A percentile compares a stretch with the other conserved stretches of the same genome.
Conservation (phyloP, 2,329 filamentous ascomycete genomes). For the Onygenales sp. region DNA sequence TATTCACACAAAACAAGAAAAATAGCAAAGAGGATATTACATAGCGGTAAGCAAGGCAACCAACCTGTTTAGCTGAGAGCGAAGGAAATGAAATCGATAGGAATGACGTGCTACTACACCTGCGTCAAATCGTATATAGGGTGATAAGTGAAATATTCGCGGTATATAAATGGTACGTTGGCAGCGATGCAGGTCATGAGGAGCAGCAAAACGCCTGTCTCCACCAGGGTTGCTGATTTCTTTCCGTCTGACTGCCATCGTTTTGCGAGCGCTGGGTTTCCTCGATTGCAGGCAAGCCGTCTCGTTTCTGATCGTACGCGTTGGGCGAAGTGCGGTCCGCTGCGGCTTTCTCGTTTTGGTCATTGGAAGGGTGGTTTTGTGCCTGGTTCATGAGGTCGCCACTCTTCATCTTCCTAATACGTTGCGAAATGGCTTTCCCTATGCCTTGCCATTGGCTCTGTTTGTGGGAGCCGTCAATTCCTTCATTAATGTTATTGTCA, state of each 20-base stretch:
- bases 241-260: not conserved
- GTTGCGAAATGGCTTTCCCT: slow-evolving; percentile 7
- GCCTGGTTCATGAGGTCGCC: not conserved
- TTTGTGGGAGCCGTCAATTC: not conserved
- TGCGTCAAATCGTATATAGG: not conserved
- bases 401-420: slow-evolving; percentile 6
- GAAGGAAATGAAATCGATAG: not conserved
- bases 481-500: slow-evolving; percentile 3
- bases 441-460: slow-evolving; percentile 9
- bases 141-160: not conserved
- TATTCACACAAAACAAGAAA: not conserved
- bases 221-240: not conserved
- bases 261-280: not conserved
- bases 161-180: not conserved
- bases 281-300: not conserved
- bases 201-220: not conserved
- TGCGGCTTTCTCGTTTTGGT: not conserved
- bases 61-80: not conserved
- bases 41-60: not conserved
- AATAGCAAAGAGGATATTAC: not conserved
- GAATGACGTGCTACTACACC: not conserved
- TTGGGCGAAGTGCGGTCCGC: not conserved
- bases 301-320: not conserved
- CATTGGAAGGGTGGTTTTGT: not conserved
- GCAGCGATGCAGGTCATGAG: not conserved